Percentiles rank a stretch among this genome's conserved stretches.
phyloP scores from a whole-genome alignment of 2,329 filamentous ascomycete species.

The Stemphylium beticola region DNA sequence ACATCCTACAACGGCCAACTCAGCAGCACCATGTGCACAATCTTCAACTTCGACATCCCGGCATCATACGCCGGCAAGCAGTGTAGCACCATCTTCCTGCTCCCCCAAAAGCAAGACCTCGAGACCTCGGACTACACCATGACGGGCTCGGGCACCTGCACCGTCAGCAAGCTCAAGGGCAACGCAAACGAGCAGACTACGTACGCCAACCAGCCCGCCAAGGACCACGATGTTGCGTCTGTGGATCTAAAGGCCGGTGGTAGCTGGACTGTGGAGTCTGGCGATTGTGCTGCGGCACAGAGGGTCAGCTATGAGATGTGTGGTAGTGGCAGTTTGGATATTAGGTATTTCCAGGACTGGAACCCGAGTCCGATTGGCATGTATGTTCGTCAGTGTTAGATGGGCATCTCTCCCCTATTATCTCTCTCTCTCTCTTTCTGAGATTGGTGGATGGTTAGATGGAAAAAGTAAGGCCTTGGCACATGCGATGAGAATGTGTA shows the following conservation, averaged over 20 bases:
- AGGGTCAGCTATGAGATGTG: conserved; percentile 61
- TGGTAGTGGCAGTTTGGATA: conserved; percentile 55
- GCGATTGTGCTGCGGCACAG: conserved; percentile 62
- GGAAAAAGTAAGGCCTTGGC: no score
- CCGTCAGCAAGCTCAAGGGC: conserved; percentile 58
- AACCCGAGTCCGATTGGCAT: conserved; percentile 57
- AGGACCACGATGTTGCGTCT: conserved; percentile 50
- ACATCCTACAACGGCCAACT: conserved; percentile 61
- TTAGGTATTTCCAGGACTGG: conserved; percentile 70
- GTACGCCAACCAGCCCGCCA: conserved; percentile 59
- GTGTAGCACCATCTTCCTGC: conserved; percentile 70
- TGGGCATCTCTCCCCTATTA: no score
- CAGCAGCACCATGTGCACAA: conserved; percentile 55
- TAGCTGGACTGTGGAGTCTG: conserved; percentile 60
- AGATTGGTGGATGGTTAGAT: neutral
- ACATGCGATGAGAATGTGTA: no score
- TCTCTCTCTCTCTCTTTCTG: no score
- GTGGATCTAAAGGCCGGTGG: conserved; percentile 59
- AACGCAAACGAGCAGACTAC: conserved; percentile 59
- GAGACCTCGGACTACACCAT: conserved; percentile 65
- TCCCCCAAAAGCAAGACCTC: conserved; percentile 64
- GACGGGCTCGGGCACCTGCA: conserved; percentile 60
- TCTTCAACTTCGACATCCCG: conserved; percentile 75
- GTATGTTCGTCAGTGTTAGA: conserved; percentile 38
- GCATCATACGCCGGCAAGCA: conserved; percentile 60